phyloP scores from a whole-genome alignment of 257 asterid genomes.

The Leptodermis oblonga region DNA sequence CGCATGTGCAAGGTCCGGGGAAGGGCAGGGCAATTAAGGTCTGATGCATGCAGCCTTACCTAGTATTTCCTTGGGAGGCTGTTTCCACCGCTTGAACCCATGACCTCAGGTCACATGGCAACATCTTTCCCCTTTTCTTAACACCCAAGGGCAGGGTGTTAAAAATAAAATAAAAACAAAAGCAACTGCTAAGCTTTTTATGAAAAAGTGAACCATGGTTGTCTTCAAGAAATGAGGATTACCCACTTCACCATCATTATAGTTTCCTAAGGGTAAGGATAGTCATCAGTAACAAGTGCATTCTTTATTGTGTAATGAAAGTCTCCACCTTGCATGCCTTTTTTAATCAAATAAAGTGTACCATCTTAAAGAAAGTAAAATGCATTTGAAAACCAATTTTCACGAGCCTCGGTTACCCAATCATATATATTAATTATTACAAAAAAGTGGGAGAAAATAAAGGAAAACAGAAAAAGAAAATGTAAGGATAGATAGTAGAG shows the following conservation, averaged over 20 bases:
- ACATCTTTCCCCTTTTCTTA: too few species aligned
- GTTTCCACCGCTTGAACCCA: too few species aligned
- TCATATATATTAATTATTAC: background rate
- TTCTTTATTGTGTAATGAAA: background rate
- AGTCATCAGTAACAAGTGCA: background rate
- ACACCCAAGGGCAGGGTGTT: too few species aligned
- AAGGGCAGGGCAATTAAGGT: too few species aligned
- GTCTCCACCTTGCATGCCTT: background rate
- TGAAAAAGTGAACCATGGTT: background rate
- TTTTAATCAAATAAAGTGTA: background rate
- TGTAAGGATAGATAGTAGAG: background rate
- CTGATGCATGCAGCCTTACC: too few species aligned
- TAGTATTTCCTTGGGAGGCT: too few species aligned
- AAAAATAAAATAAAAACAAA: background rate
- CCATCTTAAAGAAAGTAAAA: conserved; percentile 1
- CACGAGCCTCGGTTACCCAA: background rate
- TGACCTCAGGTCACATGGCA: too few species aligned
- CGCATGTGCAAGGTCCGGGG: too few species aligned
- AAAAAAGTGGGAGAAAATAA: background rate
- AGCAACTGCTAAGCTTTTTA: background rate
- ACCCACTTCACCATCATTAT: background rate
- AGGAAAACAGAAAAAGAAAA: background rate
- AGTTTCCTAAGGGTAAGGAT: background rate
- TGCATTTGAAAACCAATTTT: background rate
- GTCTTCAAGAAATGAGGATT: conserved; percentile 3